Evolutionary conservation across 2,329 filamentous ascomycete species (phyloP).

Genomic region (Davidsoniella virescens): DNA sequence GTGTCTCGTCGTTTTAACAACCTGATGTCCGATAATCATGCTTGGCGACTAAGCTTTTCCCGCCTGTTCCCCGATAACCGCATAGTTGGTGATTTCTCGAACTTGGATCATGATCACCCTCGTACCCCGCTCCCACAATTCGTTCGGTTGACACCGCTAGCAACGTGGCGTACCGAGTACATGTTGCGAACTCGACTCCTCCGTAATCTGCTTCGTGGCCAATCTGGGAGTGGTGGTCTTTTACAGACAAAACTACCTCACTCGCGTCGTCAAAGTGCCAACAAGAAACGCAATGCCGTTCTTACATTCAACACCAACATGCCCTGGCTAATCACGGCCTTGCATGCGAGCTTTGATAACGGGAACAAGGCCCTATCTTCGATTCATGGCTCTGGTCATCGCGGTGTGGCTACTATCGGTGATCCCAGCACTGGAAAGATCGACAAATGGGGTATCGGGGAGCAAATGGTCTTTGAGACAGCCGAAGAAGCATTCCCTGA

Average conservation of each 20-base stretch:
- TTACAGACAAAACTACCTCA: background rate
- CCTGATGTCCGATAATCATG: constrained; percentile 78
- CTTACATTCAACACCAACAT: constrained; percentile 77
- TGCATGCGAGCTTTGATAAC: constrained; percentile 60
- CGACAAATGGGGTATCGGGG: constrained; percentile 67
- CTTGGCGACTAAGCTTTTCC: constrained; percentile 84
- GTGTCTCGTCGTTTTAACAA: constrained; percentile 78
- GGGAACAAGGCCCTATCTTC: constrained; percentile 62
- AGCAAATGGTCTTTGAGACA: constrained; percentile 58
- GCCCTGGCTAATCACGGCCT: constrained; percentile 58
- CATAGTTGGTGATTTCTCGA: constrained; percentile 24
- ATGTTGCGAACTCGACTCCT: constrained; percentile 72
- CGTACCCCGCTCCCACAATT: constrained; percentile 63
- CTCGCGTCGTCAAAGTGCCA: constrained; percentile 29
- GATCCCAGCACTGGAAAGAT: constrained; percentile 63
- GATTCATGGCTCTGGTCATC: constrained; percentile 67
- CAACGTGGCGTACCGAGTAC: constrained; percentile 96
- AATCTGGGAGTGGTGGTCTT: constrained; percentile 35
- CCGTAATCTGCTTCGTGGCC: constrained; percentile 66
- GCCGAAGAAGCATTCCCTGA: constrained; percentile 63
- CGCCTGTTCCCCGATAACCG: constrained; percentile 62
- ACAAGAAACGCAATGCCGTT: constrained; percentile 55
- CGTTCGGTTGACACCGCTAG: constrained; percentile 60
- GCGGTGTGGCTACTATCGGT: constrained; percentile 63
- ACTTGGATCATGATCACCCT: constrained; percentile 36